Evolutionary conservation across 139 green algal species (phyloP).

Genomic region (Chlorella sp.): DNA sequence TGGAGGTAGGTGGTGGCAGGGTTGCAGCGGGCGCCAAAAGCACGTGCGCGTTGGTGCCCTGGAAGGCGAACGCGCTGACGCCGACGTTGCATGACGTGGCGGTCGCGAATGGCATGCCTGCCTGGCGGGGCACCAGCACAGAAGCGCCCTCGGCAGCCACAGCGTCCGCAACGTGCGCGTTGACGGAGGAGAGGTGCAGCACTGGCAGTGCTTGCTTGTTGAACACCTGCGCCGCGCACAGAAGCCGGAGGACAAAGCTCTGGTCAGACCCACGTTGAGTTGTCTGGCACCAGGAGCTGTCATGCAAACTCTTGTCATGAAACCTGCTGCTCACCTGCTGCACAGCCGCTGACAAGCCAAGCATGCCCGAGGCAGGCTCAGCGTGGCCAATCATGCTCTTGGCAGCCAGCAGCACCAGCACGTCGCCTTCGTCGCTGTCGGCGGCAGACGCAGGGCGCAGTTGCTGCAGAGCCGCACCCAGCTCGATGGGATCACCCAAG

Average conservation of each 20-base stretch:
- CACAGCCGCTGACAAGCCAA: constrained; percentile 22
- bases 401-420: constrained; percentile 36
- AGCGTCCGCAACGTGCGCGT: constrained; percentile 46
- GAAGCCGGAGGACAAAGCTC: too few relatives aligned
- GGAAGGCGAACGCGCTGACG: constrained; percentile 72
- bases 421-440: background rate
- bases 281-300: too few relatives aligned
- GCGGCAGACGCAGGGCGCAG: background rate
- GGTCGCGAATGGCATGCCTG: background rate
- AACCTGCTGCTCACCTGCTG: constrained; percentile 12
- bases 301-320: too few relatives aligned
- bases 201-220: too few relatives aligned
- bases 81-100: constrained; percentile 10
- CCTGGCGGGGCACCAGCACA: background rate
- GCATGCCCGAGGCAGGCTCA: constrained; percentile 67
- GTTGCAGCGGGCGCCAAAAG: constrained; percentile 18
- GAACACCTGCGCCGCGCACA: too few relatives aligned
- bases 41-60: constrained; percentile 68
- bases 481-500: constrained; percentile 49
- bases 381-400: constrained; percentile 70
- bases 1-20: background rate
- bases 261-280: too few relatives aligned
- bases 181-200: constrained; percentile 60
- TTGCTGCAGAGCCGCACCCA: constrained; percentile 36
- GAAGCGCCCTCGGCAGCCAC: constrained; percentile 9